phyloP scores from a whole-genome alignment of 2,329 filamentous ascomycete genomes.

The Beauveria rudraprayagi region DNA sequence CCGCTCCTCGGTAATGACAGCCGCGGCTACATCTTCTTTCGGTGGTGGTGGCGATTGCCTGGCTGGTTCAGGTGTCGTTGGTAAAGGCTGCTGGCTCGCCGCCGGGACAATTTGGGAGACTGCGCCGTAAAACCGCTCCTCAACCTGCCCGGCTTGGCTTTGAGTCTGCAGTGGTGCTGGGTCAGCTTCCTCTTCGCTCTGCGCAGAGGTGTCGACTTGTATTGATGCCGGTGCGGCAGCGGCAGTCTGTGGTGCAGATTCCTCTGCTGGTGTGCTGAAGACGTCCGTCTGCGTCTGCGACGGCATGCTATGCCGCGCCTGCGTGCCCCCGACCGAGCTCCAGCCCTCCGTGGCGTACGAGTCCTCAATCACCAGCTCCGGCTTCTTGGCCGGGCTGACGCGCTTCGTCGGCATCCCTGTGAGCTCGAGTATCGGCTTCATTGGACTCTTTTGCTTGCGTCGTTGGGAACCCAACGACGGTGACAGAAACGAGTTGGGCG shows the following conservation, averaged over 20 bases:
- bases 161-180: background rate
- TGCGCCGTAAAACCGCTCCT: constrained; percentile 2
- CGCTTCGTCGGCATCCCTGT: constrained; percentile 16
- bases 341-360: constrained; percentile 34
- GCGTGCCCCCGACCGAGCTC: constrained; percentile 19
- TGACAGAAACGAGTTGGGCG: constrained; percentile 24
- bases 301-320: constrained; percentile 11
- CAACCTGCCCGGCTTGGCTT: background rate
- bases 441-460: constrained; percentile 19
- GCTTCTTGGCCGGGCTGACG: constrained; percentile 14
- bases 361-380: constrained; percentile 35
- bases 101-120: background rate
- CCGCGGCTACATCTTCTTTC: background rate
- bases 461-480: constrained; percentile 28
- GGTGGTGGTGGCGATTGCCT: background rate
- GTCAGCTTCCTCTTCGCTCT: background rate
- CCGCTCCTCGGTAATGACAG: constrained; percentile 7
- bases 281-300: constrained; percentile 10
- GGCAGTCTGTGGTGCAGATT: background rate
- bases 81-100: background rate
- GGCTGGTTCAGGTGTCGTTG: background rate
- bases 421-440: constrained; percentile 14
- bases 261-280: constrained; percentile 12
- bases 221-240: background rate
- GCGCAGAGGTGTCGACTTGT: background rate